Percentiles rank a stretch among this genome's conserved stretches.
phyloP scores from a whole-genome alignment of 192 early-diverging fungal genomes.

The Chytriomyces hyalinus region DNA sequence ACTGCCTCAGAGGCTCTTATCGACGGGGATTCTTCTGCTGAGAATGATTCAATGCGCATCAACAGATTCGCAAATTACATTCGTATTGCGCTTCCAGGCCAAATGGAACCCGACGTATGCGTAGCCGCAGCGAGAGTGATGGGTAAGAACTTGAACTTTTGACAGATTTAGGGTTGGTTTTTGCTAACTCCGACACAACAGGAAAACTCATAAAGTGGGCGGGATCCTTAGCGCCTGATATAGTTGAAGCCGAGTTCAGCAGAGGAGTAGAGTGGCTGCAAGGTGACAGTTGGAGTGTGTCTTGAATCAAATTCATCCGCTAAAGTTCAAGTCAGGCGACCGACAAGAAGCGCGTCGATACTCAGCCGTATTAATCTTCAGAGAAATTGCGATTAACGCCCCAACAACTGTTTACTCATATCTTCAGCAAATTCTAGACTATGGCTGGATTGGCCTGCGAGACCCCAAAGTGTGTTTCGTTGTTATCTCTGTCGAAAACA shows the following conservation, averaged over 20 bases:
- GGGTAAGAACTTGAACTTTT: constrained; percentile 46
- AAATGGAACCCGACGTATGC: constrained; percentile 63
- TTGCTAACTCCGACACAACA: constrained; percentile 21
- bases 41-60: constrained; percentile 42
- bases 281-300: constrained; percentile 6
- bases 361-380: constrained; percentile 72
- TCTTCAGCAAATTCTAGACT: constrained; percentile 71
- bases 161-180: neutral
- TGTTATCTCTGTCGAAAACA: neutral
- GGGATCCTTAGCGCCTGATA: constrained; percentile 64
- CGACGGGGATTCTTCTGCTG: constrained; percentile 21
- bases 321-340: constrained; percentile 18
- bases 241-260: constrained; percentile 71
- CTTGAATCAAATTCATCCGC: neutral
- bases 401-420: constrained; percentile 75
- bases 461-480: constrained; percentile 52
- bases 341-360: constrained; percentile 46
- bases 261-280: constrained; percentile 74
- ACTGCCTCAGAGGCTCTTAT: constrained; percentile 26
- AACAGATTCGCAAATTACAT: constrained; percentile 74
- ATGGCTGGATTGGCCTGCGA: constrained; percentile 73
- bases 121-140: constrained; percentile 65
- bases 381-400: constrained; percentile 66
- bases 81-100: constrained; percentile 61
- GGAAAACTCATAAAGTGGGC: constrained; percentile 59